Percentiles rank a stretch among this genome's conserved stretches.
phyloP scores from a whole-genome alignment of 192 early-diverging fungal species.

The Gryganskiella cystojenkinii region DNA sequence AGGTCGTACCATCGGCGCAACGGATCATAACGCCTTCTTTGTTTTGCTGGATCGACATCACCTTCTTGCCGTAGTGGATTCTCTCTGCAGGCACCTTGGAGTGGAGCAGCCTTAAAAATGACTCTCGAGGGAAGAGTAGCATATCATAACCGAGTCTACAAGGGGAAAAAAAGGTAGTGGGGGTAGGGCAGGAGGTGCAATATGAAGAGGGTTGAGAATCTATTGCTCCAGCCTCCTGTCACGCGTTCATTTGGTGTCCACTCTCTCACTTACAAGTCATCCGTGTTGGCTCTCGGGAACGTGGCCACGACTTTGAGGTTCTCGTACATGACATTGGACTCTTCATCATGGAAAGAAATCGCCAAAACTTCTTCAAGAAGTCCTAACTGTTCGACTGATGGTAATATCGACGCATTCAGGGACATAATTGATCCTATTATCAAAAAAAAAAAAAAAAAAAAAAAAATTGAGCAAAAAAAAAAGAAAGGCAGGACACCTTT shows the following conservation, averaged over 20 bases:
- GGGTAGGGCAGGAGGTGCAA: too few relatives aligned
- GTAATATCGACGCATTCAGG: not conserved
- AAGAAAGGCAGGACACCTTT: too few relatives aligned
- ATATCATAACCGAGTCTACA: not conserved
- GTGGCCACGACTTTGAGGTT: too few relatives aligned
- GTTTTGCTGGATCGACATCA: not conserved
- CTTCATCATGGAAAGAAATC: too few relatives aligned
- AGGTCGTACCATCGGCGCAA: not conserved
- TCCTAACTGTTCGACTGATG: not conserved
- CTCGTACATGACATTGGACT: too few relatives aligned
- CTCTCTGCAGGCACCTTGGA: not conserved
- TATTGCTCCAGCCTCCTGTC: too few relatives aligned
- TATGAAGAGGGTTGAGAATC: too few relatives aligned
- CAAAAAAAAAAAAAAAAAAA: not conserved
- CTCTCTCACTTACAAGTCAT: too few relatives aligned
- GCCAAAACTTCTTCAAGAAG: not conserved
- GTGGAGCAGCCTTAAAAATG: not conserved
- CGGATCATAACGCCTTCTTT: not conserved
- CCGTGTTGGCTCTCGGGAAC: too few relatives aligned
- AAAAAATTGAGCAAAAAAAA: too few relatives aligned
- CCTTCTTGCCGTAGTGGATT: conserved; percentile 2
- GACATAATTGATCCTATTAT: not conserved
- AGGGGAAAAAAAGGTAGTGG: too few relatives aligned
- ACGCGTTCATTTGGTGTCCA: too few relatives aligned
- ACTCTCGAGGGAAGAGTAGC: not conserved